phyloP scores from a whole-genome alignment of 2,329 filamentous ascomycete genomes.

The Tolypocladium endophyticum region DNA sequence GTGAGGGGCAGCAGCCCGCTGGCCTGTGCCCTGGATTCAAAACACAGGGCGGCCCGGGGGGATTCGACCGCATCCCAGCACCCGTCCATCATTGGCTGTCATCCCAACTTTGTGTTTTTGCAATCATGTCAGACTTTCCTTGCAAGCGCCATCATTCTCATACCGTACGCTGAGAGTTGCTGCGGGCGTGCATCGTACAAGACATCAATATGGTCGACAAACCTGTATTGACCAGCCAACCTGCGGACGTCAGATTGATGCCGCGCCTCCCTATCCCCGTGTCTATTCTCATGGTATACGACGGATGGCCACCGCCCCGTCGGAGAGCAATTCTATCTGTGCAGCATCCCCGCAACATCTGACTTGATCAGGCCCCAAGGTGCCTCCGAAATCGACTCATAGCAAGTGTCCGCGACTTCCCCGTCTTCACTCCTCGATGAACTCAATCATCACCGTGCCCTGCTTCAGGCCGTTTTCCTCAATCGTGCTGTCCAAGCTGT shows the following conservation, averaged over 20 bases:
- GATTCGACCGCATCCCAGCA: neutral
- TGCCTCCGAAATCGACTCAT: neutral
- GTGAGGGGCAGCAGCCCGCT: neutral
- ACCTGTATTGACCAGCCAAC: neutral
- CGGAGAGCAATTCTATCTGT: neutral
- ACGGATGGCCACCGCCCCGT: neutral
- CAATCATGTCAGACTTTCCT: too few relatives aligned
- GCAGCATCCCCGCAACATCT: neutral
- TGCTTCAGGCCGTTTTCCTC: conserved; percentile 79
- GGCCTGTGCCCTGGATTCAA: neutral
- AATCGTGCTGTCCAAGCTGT: conserved; percentile 62
- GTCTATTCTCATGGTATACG: neutral
- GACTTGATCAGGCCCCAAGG: neutral
- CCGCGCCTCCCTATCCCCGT: neutral
- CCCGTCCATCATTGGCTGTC: neutral
- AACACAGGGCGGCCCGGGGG: neutral
- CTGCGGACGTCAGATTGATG: neutral
- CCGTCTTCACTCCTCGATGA: conserved; percentile 44
- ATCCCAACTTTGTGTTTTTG: too few relatives aligned
- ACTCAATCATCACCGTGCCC: conserved; percentile 92
- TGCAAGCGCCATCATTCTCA: neutral
- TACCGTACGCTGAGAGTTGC: neutral
- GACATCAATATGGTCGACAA: neutral
- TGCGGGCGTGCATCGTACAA: neutral
- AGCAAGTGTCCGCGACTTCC: too few relatives aligned